These are phyloP conservation scores for Penicillium sp. DNA, from an alignment of 2,329 filamentous ascomycete genomes.

Conservation along the genomic window DNA sequence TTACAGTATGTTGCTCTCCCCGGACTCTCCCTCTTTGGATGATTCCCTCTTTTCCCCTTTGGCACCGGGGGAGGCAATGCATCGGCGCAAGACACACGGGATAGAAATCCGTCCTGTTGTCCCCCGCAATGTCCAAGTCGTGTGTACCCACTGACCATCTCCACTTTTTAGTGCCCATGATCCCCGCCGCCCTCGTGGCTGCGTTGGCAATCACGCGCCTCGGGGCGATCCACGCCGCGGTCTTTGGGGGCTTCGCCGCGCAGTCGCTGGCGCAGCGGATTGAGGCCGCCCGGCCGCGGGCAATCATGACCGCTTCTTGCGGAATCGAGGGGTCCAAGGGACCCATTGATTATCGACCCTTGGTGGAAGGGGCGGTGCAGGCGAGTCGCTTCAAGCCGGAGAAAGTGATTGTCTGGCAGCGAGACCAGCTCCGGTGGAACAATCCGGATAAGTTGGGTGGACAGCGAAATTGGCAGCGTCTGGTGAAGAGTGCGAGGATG, in stretches of 20 bases:
- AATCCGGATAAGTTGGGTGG: conserved; percentile 59
- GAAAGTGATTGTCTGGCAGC: conserved; percentile 76
- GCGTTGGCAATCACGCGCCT: conserved; percentile 75
- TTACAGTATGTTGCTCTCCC: conserved; percentile 58
- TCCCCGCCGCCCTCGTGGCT: conserved; percentile 79
- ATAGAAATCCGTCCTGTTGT: background rate
- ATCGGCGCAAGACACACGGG: too few species aligned
- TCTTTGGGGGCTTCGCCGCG: conserved; percentile 87
- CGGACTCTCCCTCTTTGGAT: background rate
- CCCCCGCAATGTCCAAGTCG: background rate
- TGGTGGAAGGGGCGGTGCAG: conserved; percentile 67
- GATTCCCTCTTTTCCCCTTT: too few species aligned
- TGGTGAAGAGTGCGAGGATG: conserved; percentile 64
- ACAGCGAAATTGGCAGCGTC: conserved; percentile 71
- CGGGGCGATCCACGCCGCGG: conserved; percentile 82
- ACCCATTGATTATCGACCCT: conserved; percentile 67
- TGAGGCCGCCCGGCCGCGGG: conserved; percentile 68
- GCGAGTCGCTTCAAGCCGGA: conserved; percentile 65
- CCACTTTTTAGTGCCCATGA: conserved; percentile 72
- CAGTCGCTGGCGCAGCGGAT: conserved; percentile 80
- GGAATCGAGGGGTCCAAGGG: conserved; percentile 84
- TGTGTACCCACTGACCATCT: background rate
- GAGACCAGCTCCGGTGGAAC: conserved; percentile 69
- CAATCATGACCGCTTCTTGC: conserved; percentile 82
- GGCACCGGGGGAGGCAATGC: too few species aligned